These are phyloP conservation scores for Pyrrhoderma noxium DNA, from an alignment of 1,284 basidiomycete species.

Conservation along the genomic window DNA sequence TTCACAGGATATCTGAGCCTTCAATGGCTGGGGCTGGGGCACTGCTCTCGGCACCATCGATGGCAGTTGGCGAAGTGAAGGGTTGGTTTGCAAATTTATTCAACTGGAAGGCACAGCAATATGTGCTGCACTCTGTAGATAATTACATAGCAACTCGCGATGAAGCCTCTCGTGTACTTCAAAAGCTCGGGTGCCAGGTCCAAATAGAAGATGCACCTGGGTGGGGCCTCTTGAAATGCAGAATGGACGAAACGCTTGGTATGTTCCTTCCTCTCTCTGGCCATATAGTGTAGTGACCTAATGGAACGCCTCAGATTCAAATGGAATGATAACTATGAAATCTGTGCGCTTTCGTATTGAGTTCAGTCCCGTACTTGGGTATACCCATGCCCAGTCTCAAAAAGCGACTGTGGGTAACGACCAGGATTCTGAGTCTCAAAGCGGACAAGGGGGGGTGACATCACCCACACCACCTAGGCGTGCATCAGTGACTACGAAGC, in stretches of 20 bases:
- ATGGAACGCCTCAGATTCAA: slow-evolving; percentile 31
- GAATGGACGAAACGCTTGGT: slow-evolving; percentile 48
- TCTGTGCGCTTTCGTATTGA: slow-evolving; percentile 58
- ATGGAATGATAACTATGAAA: slow-evolving; percentile 41
- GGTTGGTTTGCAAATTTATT: slow-evolving; percentile 79
- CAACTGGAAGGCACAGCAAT: slow-evolving; percentile 61
- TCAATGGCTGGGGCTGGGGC: background rate
- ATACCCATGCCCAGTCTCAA: slow-evolving; percentile 9
- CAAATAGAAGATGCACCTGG: slow-evolving; percentile 19
- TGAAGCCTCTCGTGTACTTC: slow-evolving; percentile 61
- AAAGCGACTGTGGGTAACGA: background rate
- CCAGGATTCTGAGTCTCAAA: background rate
- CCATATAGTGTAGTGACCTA: slow-evolving; percentile 13
- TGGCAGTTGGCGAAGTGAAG: slow-evolving; percentile 70
- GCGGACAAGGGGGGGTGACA: background rate
- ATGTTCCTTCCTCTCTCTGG: slow-evolving; percentile 9
- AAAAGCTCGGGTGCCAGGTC: slow-evolving; percentile 56
- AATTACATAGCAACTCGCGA: slow-evolving; percentile 55
- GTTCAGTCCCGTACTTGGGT: slow-evolving; percentile 30
- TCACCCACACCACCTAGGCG: slow-evolving; percentile 4
- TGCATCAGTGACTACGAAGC: slow-evolving; percentile 14
- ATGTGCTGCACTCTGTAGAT: slow-evolving; percentile 63
- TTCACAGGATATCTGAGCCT: slow-evolving; percentile 16
- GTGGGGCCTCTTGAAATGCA: slow-evolving; percentile 21
- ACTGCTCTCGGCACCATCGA: slow-evolving; percentile 30